Percentiles rank a stretch among this genome's conserved stretches.
Evolutionary conservation across 2,329 filamentous ascomycete genomes (phyloP).

Genomic region (Aspergillus transmontanensis): DNA sequence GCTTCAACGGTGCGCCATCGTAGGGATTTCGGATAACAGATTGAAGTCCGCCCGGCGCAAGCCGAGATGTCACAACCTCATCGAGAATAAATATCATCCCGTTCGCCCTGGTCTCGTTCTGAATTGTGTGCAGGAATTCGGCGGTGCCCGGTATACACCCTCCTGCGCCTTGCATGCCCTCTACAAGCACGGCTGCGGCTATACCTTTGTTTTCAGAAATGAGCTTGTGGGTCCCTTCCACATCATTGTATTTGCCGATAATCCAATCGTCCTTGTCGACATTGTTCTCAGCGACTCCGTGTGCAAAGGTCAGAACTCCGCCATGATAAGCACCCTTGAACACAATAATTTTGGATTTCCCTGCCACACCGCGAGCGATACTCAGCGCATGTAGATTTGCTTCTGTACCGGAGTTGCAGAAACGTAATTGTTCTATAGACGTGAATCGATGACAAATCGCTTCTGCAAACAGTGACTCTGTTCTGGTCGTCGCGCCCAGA

Average conservation of each 20-base stretch:
- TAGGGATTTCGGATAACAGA: constrained; percentile 23
- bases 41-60: constrained; percentile 56
- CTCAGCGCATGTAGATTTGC: constrained; percentile 59
- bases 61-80: constrained; percentile 70
- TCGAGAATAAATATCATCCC: constrained; percentile 67
- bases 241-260: constrained; percentile 64
- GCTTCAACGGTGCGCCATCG: constrained; percentile 42
- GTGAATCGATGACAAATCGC: constrained; percentile 58
- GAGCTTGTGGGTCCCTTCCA: constrained; percentile 43
- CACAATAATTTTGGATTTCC: constrained; percentile 43
- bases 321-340: constrained; percentile 59
- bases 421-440: constrained; percentile 58
- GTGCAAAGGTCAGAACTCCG: constrained; percentile 53
- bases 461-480: constrained; percentile 56
- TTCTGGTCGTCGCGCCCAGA: constrained; percentile 56
- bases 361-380: background rate
- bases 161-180: constrained; percentile 66
- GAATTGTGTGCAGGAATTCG: constrained; percentile 59
- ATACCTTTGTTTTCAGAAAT: constrained; percentile 41
- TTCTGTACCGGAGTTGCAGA: constrained; percentile 68
- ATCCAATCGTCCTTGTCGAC: constrained; percentile 59
- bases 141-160: constrained; percentile 56
- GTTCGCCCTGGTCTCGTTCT: constrained; percentile 49
- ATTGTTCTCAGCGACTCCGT: constrained; percentile 32
- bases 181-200: constrained; percentile 67